A percentile compares a stretch with the other conserved stretches of the same genome.
These are phyloP conservation scores for Pestalotiopsis sp. DNA, from an alignment of 2,329 filamentous ascomycete species.

Conservation along the genomic window DNA sequence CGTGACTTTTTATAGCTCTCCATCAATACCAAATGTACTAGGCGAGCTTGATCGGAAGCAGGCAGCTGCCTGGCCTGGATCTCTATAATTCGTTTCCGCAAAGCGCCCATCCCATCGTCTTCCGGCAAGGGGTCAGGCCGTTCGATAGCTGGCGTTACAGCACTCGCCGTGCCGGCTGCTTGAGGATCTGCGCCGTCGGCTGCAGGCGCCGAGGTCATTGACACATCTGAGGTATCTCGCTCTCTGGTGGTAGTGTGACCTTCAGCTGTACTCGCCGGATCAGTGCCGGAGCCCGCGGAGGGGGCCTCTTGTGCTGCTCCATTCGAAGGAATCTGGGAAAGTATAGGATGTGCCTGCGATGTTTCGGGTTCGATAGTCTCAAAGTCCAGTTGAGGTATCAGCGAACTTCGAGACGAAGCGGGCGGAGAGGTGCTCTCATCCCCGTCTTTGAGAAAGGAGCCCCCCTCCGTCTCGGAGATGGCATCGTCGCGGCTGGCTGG, in stretches of 20 bases:
- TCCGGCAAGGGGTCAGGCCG: conserved; percentile 57
- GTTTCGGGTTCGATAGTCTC: neutral
- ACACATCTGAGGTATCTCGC: conserved; percentile 3
- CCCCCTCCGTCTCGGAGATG: conserved; percentile 33
- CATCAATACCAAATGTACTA: conserved; percentile 72
- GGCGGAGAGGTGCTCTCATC: conserved; percentile 26
- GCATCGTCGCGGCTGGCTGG: conserved; percentile 29
- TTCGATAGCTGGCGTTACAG: conserved; percentile 4
- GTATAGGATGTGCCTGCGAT: neutral
- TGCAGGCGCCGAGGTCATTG: neutral
- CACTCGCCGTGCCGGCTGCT: neutral
- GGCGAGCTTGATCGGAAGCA: conserved; percentile 67
- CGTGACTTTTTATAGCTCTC: conserved; percentile 64
- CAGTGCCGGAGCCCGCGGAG: neutral
- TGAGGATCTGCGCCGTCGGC: neutral
- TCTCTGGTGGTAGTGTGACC: neutral
- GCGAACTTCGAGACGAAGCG: conserved; percentile 30
- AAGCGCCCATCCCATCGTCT: conserved; percentile 75
- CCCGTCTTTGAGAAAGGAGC: conserved; percentile 27
- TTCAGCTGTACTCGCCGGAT: neutral
- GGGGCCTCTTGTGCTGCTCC: neutral
- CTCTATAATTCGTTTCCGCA: conserved; percentile 69
- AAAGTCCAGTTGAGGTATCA: conserved; percentile 20
- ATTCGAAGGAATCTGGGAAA: neutral
- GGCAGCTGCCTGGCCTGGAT: conserved; percentile 66